Evolutionary conservation across 2,329 filamentous ascomycete genomes (phyloP), one percentile per base, ranked within the genome.

Genomic region (Ophiosphaerella korrae): DNA sequence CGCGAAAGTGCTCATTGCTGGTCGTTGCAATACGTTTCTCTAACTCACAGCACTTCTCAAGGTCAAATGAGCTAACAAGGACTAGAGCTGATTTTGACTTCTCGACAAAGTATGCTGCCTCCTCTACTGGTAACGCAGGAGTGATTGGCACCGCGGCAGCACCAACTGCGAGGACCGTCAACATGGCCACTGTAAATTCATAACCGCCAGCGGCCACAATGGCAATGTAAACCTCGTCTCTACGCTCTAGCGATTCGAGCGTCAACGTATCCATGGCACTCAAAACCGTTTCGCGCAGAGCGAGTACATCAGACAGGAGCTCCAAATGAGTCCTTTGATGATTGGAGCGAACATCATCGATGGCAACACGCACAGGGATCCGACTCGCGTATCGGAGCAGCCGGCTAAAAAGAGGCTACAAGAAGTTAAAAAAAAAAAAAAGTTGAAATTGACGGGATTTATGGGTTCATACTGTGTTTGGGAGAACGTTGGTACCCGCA

Each of bases 161-260:
- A 14, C 78, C 78, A 2, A 78, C 53, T 7, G 78, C 78, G 31
- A 79, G 65, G n/a, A 78, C 70, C 4, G 78, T 74, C 24, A 80
- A 67, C 54, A 79, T 76, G 4, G 74, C 78, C n/a, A 80, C 76
- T 3, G 75, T 70, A 56, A 76, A 81, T 48, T 80, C 77, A 57
- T 80, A 80, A 5, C 78, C 74, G 6, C 77, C 76, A 2, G 75
- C 68, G 9, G 76, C 78, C 29, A 81, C 64, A 4, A 80, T 67
- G 23, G 74, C 75, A 40, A 80, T 73, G 55, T 75, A 80, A 12
- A 77, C 72, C 44, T 75, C 75, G 39, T 74, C 64, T 48, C 70
- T 61, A 9, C 58, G 61, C 5, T 68, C 55, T 24, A 76, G 58
- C 14, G 67, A 63, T 32, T 60, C 52, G 35, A 60, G 59, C 5